Evolutionary conservation across 177 flowering plant genomes (phyloP).

Genomic region (Vitis hybrid): DNA sequence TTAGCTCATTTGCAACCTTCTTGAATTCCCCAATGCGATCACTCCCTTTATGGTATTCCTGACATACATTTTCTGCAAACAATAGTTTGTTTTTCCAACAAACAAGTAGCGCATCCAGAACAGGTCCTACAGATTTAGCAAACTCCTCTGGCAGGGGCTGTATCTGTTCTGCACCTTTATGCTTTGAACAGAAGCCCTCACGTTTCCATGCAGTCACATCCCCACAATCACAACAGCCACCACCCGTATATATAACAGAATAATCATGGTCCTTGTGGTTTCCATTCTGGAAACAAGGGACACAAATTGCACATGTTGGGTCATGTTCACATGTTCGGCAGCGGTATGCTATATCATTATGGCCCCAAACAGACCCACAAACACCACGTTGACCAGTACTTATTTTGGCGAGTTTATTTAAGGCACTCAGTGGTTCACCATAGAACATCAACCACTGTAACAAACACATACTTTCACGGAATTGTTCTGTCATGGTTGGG

Average conservation of each 20-base stretch:
- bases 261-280: constrained; percentile 89
- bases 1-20: constrained; percentile 49
- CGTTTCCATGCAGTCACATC: constrained; percentile 97
- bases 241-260: constrained; percentile 78
- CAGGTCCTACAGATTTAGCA: constrained; percentile 68
- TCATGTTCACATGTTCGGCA: constrained; percentile 92
- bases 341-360: constrained; percentile 76
- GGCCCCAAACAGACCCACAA: constrained; percentile 96
- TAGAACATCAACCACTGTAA: constrained; percentile 95
- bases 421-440: constrained; percentile 47
- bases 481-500: constrained; percentile 31
- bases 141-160: constrained; percentile 66
- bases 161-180: constrained; percentile 88
- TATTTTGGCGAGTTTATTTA: constrained; percentile 43
- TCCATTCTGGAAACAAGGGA: constrained; percentile 95
- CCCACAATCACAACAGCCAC: constrained; percentile 99
- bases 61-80: constrained; percentile 26
- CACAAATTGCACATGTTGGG: constrained; percentile 97
- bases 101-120: constrained; percentile 57
- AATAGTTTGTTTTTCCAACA: constrained; percentile 63
- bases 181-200: constrained; percentile 93
- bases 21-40: constrained; percentile 19
- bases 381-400: constrained; percentile 76
- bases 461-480: constrained; percentile 71
- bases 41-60: constrained; percentile 21